Evolutionary conservation across 176 grass and related monocot species (phyloP).

Genomic region (Alopecurus myosuroides): DNA sequence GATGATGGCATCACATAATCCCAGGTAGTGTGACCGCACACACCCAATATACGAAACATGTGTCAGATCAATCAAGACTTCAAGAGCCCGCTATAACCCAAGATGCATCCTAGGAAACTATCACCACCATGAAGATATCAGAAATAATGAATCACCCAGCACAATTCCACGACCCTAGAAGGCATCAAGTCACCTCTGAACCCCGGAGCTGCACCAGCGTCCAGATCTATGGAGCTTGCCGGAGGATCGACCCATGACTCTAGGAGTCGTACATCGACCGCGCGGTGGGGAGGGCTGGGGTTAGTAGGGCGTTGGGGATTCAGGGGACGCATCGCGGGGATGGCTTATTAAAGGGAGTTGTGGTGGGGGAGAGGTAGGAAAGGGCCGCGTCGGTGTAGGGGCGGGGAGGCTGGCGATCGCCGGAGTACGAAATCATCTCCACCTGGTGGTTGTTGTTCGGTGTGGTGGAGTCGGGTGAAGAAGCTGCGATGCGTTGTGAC

Average conservation of each 20-base stretch:
- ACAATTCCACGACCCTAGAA: neutral
- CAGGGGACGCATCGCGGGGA: neutral
- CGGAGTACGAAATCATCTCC: conserved; percentile 7
- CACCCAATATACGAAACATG: neutral
- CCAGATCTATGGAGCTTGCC: conserved; percentile 9
- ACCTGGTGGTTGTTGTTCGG: neutral
- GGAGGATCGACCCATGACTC: conserved; percentile 40
- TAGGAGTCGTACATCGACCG: conserved; percentile 19
- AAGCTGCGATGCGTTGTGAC: too few relatives aligned
- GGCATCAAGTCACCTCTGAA: neutral
- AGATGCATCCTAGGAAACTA: neutral
- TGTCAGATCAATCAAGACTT: neutral
- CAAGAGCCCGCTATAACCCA: neutral
- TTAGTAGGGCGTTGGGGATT: conserved; percentile 12
- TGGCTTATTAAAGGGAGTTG: conserved; percentile 34
- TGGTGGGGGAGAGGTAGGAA: conserved; percentile 31
- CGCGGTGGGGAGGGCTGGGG: conserved; percentile 29
- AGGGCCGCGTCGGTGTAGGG: neutral
- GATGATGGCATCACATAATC: neutral
- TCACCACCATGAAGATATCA: neutral
- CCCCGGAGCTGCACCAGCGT: neutral
- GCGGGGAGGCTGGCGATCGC: neutral
- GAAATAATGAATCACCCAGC: neutral
- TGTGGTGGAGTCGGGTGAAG: neutral
- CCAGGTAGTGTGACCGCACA: neutral